Percentiles rank a stretch among this genome's conserved stretches.
phyloP scores from a whole-genome alignment of 2,329 filamentous ascomycete species.

The Aspergillus phoenicis region DNA sequence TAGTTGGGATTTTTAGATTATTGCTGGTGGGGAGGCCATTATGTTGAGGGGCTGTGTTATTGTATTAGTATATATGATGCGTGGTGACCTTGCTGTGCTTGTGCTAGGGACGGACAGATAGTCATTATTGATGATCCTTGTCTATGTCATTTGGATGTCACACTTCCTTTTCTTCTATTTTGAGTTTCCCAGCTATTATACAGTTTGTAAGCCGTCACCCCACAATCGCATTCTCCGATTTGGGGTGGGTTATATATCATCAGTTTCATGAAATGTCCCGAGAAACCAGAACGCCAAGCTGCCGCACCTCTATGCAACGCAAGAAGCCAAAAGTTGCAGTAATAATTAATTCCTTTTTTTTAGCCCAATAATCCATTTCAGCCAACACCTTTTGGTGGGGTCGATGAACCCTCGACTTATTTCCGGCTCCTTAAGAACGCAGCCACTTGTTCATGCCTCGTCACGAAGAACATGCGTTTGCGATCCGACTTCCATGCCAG shows the following conservation, averaged over 20 bases:
- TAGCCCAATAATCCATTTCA: too few species aligned
- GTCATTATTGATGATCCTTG: not conserved
- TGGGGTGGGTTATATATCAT: not conserved
- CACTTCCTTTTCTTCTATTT: not conserved
- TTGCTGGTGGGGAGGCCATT: not conserved
- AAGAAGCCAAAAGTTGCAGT: not conserved
- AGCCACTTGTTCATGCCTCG: conserved; percentile 82
- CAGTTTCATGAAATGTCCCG: conserved; percentile 1
- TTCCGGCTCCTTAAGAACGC: conserved; percentile 72
- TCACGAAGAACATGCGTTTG: conserved; percentile 87
- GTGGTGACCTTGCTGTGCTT: not conserved
- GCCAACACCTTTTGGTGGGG: not conserved
- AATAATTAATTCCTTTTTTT: not conserved
- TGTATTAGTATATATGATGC: not conserved
- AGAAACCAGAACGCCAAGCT: not conserved
- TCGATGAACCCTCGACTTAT: conserved; percentile 7
- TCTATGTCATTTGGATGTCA: not conserved
- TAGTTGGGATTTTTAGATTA: conserved; percentile 11
- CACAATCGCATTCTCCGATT: not conserved
- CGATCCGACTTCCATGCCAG: conserved; percentile 81
- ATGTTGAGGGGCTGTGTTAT: too few species aligned
- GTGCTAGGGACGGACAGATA: not conserved
- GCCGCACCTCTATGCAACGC: not conserved
- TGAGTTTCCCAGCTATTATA: not conserved
- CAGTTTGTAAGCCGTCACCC: not conserved